Evolutionary conservation across 2,329 filamentous ascomycete species (phyloP), one percentile per base, ranked within the genome.

Genomic region (Rugonectria rugulosa): DNA sequence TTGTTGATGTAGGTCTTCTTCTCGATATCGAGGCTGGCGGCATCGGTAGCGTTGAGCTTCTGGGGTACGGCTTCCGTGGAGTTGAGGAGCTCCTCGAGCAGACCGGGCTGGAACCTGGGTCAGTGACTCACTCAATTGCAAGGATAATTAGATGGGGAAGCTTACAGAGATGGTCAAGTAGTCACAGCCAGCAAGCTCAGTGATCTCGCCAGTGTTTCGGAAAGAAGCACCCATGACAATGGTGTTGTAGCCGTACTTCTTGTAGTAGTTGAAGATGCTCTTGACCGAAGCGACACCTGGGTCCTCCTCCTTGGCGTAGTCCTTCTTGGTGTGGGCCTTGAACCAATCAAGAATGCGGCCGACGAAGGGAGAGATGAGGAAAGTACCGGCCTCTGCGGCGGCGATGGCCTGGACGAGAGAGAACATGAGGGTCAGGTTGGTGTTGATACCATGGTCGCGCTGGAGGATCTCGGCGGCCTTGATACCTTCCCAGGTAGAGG

Each of bases 171-270:
- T 99, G 76, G 95, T 99, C 71, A 99, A 84, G 85, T 99, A 99
- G 80, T 99, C 95, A 77, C 93, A 97, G 74, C 95, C 95, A 75
- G 94, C 94, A 61, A 99, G 87, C 85, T 99, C 95, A 42, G 92
- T 98, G 79, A 99, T 96, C 84, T 99, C 95, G 72, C 95, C 95
- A 62, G 82, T 82, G 84, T 90, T 98, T 77, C 95, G 88, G 92
- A 99, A 99, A 34, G 93, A 97, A 68, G 95, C 95, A 73, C 95
- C 95, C 95, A 99, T 99, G 80, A 99, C 95, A 70, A 98, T 97
- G 77, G 95, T 99, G 72, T 96, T 97, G 89, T 99, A 97, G 77
- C 90, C 92, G 78, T 82, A 91, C 86, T 98, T 98, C 91, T 99
- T 99, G 90, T 99, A 99, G 91, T 99, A 99, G 87, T 99, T 95